Conservation (phyloP, 2,329 filamentous ascomycete genomes). For the Diplodia sapinea region DNA sequence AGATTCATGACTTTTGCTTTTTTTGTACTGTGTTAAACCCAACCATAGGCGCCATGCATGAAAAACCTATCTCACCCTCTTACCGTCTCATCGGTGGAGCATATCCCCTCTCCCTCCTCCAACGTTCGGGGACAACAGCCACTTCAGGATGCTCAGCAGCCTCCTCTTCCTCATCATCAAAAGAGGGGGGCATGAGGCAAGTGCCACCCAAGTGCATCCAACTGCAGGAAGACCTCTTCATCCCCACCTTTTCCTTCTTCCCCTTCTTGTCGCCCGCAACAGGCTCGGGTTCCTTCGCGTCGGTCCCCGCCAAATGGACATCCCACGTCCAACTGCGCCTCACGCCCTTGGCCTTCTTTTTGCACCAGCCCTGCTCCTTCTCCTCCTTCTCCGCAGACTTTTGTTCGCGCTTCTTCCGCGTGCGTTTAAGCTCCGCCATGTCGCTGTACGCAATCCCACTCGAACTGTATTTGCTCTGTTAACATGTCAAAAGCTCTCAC, state of each 20-base stretch:
- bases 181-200: neutral
- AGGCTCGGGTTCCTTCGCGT: too few relatives aligned
- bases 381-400: neutral
- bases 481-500: slow-evolving; percentile 21
- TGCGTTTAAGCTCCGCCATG: slow-evolving; percentile 38
- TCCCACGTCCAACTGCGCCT: neutral
- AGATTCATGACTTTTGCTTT: neutral
- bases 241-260: neutral
- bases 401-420: neutral
- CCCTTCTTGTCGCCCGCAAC: neutral
- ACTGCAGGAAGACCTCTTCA: neutral
- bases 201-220: neutral
- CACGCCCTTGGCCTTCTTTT: neutral
- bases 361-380: neutral
- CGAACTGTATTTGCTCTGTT: slow-evolving; percentile 51
- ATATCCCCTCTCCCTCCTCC: neutral
- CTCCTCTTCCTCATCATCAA: neutral
- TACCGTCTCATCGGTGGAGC: neutral
- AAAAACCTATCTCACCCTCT: neutral
- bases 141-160: neutral
- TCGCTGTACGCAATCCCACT: slow-evolving; percentile 63
- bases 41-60: neutral
- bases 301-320: neutral
- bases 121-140: neutral
- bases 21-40: neutral